Base-by-base conservation (phyloP, 2,329 filamentous ascomycete species). In the Aspergillus eucalypticola region DNA sequence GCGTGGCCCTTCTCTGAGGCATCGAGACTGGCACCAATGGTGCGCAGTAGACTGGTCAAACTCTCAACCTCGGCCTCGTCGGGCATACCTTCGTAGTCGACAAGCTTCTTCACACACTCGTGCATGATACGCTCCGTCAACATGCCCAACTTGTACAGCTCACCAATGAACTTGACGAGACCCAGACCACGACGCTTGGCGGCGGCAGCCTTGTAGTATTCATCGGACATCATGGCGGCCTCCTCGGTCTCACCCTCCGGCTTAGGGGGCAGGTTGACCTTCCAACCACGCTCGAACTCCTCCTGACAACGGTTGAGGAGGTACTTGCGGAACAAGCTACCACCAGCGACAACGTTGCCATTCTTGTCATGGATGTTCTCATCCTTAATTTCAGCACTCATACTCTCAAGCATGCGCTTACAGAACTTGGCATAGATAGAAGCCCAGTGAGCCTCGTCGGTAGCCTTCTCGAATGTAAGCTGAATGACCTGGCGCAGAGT, bases 61-160 rank as follows among this genome's bases (percentile, higher is more conserved):
- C 92, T 96, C 83, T 99, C 95, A 62, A 99, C 90, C 76, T 97
- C 93, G 56, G 94, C 91, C 80, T 99, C 95, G 69, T 99, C 95
- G 48, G 95, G 95, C 62, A 92, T 82, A 63, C 91, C 92, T 73
- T 94, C 90, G 78, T 96, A 98, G 79, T 99, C 94, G 67, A 99
- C 91, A 65, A 99, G 86, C 79, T 96, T 96, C 81, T 92, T 89
- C 27, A 99, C 92, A 85, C 95, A 99, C 79, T 97, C 92, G 82
- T 99, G 94, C 95, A 99, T 99, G 80, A 99, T 99, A 76, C 94
- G 91, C 78, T 97, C 91, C 63, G 95, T 99, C 77, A 99, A 86
- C 95, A 99, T 99, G 75, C 90, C 89, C 62, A 99, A 88, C 84
- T 98, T 99, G 87, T 96, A 99, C 49, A 99, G 87, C 80, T 99